phyloP scores from a whole-genome alignment of 2,329 filamentous ascomycete genomes.

The Colletotrichum scovillei region DNA sequence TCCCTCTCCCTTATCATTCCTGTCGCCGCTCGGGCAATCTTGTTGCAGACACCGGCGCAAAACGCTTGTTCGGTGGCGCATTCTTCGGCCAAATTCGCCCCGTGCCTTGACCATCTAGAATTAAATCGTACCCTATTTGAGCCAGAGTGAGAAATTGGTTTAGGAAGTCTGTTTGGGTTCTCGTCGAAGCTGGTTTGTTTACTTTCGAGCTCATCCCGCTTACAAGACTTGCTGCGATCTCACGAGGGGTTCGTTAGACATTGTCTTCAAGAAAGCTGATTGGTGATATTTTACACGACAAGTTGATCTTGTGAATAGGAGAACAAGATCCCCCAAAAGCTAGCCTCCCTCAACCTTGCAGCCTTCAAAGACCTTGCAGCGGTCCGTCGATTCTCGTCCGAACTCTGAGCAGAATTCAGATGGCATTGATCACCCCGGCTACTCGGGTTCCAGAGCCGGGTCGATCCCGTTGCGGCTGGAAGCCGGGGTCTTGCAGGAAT shows the following conservation, averaged over 20 bases:
- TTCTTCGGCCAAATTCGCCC: constrained; percentile 32
- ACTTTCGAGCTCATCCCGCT: background rate
- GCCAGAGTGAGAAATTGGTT: constrained; percentile 8
- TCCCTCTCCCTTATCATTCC: constrained; percentile 35
- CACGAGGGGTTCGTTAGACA: background rate
- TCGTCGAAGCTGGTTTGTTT: constrained; percentile 15
- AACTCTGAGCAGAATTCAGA: constrained; percentile 1
- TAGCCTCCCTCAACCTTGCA: background rate
- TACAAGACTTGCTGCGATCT: background rate
- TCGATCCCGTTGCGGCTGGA: constrained; percentile 29
- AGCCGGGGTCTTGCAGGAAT: background rate
- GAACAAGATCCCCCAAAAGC: too few relatives aligned
- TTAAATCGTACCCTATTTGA: constrained; percentile 1
- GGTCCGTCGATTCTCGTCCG: constrained; percentile 10
- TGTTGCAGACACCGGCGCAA: constrained; percentile 34
- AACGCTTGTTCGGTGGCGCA: constrained; percentile 34
- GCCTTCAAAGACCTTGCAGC: constrained; percentile 3
- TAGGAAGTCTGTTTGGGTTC: constrained; percentile 29
- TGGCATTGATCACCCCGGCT: constrained; percentile 26
- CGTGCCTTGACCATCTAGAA: constrained; percentile 31
- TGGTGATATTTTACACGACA: background rate
- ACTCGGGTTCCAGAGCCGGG: constrained; percentile 21
- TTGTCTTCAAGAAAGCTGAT: background rate
- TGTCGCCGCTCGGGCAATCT: constrained; percentile 35
- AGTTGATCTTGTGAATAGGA: background rate